phyloP scores from a whole-genome alignment of 331 rosid genomes.

The Malus hybrid region DNA sequence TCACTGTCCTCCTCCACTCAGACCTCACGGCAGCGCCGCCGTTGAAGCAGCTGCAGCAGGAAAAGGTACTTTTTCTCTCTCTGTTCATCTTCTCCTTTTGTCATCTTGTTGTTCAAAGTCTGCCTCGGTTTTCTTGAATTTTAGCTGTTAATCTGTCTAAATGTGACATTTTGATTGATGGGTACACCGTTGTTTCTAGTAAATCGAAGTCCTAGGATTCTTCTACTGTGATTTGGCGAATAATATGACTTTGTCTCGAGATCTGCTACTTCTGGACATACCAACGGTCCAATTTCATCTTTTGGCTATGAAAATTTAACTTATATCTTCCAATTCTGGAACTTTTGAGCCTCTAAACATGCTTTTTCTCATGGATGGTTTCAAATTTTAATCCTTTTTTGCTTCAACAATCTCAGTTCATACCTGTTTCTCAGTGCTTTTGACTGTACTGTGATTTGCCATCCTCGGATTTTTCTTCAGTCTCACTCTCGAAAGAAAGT shows the following conservation, averaged over 20 bases:
- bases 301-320: neutral
- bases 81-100: neutral
- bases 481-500: neutral
- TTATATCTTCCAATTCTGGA: neutral
- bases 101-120: neutral
- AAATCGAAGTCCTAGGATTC: neutral
- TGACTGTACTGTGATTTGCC: neutral
- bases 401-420: neutral
- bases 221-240: neutral
- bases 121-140: neutral
- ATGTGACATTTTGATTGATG: neutral
- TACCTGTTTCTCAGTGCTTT: neutral
- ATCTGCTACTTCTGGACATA: neutral
- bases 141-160: neutral
- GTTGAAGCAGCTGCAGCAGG: neutral
- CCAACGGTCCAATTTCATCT: neutral
- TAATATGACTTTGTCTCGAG: neutral
- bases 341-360: neutral
- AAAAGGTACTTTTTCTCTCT: slow-evolving; percentile 15
- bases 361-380: slow-evolving; percentile 2
- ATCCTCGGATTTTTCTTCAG: neutral
- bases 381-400: neutral
- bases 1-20: neutral
- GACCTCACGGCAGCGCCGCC: neutral
- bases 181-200: neutral